Evolutionary conservation across 257 asterid genomes (phyloP), one percentile per base, ranked within the genome.

Genomic region (Ilex aquifolium): DNA sequence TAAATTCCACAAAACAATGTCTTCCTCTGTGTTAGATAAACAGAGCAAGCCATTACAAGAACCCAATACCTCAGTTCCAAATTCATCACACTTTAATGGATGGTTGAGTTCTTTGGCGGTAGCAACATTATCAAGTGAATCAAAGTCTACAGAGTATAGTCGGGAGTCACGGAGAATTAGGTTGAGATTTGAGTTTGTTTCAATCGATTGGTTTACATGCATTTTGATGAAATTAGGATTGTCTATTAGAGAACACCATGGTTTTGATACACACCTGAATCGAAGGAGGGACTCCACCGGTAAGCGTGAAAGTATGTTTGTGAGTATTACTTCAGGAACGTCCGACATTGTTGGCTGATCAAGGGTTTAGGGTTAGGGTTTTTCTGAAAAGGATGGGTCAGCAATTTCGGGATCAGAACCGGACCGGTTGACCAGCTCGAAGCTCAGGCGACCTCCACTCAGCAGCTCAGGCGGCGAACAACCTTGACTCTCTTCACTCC

Each of bases 241-340:
- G 46, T 58, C 62, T 13, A 58, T 58, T 36, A 58, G n/a, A 58
- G 62, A 58, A 42, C 62, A 32, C 62, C 62, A 58, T 58, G 62
- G 48, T 42, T 58, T 36, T 42, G 62, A 32, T 30, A 58, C 62
- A 42, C 62, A 31, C 62, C 62, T 58, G 13, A 58, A 32, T 30
- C 62, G 46, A 12, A 57, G 39, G 46, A 58, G 62, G 27, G 50
- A 44, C 9, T 44, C 50, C 13, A 44, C 50, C 50, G 50, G 50
- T 8, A 44, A 13, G 13, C 50, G 50, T 8, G 50, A 44, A 13
- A 44, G 50, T 7, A 44, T 44, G 50, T 1, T 13, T 8, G 50
- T 44, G 50, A 44, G 50, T 44, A 44, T 13, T 44, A 0, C 50
- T 13, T 8, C 50, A 8, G 50, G 50, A 44, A 44, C 50, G 1